Evolutionary conservation across 441 rosid species (phyloP).

Genomic region (Erodium moschatum): DNA sequence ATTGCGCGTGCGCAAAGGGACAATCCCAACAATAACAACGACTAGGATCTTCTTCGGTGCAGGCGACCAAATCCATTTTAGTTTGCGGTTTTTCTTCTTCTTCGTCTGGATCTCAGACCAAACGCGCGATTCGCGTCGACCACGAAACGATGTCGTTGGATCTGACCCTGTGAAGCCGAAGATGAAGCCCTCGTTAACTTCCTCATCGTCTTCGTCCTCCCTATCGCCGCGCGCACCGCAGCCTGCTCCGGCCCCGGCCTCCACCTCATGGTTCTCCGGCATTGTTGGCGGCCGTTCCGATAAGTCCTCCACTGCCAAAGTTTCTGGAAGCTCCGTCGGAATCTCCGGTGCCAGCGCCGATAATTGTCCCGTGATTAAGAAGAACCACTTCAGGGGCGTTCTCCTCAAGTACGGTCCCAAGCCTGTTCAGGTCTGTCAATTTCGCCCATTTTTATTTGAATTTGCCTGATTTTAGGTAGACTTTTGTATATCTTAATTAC

Average conservation of each 20-base stretch:
- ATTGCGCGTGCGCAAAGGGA: too few species aligned
- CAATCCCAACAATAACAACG: background rate
- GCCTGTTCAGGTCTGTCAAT: constrained; percentile 55
- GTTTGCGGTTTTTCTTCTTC: background rate
- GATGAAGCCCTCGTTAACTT: constrained; percentile 26
- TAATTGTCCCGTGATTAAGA: constrained; percentile 52
- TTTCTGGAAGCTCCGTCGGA: constrained; percentile 22
- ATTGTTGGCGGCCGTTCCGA: constrained; percentile 65
- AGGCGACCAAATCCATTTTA: too few species aligned
- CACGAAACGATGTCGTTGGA: background rate
- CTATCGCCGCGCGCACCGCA: too few species aligned
- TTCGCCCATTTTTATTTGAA: background rate
- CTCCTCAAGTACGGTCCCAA: constrained; percentile 88
- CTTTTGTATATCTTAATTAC: too few species aligned
- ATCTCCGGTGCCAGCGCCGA: constrained; percentile 21
- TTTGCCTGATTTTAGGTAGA: background rate
- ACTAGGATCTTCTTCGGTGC: background rate
- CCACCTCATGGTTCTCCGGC: constrained; percentile 79
- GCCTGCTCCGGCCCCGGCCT: background rate
- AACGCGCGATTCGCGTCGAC: background rate
- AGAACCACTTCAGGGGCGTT: constrained; percentile 82
- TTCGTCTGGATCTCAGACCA: background rate
- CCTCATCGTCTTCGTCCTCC: constrained; percentile 16
- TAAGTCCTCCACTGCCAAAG: constrained; percentile 22
- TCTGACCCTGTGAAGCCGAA: background rate